Evolutionary conservation across 2,329 filamentous ascomycete species (phyloP), one percentile per base, ranked within the genome.

Genomic region (Mycosphaerella sp.): DNA sequence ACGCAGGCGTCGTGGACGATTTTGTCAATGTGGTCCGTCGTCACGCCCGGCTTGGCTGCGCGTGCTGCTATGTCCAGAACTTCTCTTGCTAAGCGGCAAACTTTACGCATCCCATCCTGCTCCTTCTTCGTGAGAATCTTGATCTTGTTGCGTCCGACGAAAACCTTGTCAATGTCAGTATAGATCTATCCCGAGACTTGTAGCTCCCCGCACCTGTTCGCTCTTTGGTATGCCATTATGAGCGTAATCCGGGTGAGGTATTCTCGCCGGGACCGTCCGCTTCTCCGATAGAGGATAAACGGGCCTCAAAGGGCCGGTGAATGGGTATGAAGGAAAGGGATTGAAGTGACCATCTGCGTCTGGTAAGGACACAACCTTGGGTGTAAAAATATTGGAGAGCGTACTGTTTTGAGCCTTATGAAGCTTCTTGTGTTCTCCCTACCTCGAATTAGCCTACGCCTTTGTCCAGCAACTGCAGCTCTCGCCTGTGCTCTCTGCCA

Each of bases 1-100:
- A 97, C 75, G 67, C 89, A 96, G 45, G 91, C 93, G 62, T 95
- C 88, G 75, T 98, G 93, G 36, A 95, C 90, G 56, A 97, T 77
- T 71, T 94, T 86, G 66, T 98, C 93, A 53, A 98, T 89, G 63
- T 94, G 84, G 67, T 98, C 93, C 6, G 93, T 97, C 6, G 91
- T 96, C 30, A 97, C 85, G 43, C 93, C 93, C n/a, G 93, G 91
- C 66, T 84, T 85, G 41, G 86, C 73, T 45, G 85, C 91, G 12
- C 85, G 82, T 0, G 89, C 93, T 1, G 90, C 89, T 65, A 95
- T 86, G 70, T 98, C 93, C 56, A 98, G 74, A 9, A 97, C 89
- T 73, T 98, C 93, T 68, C 93, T 79, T 14, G 87, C 88, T 55
- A 96, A 71, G 44, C 81, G 80, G 71, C 91, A 96, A 44, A 93